Percentiles rank a stretch among this genome's conserved stretches.
Evolutionary conservation across 176 grass and related monocot species (phyloP).

Genomic region (Juncus inflexus): DNA sequence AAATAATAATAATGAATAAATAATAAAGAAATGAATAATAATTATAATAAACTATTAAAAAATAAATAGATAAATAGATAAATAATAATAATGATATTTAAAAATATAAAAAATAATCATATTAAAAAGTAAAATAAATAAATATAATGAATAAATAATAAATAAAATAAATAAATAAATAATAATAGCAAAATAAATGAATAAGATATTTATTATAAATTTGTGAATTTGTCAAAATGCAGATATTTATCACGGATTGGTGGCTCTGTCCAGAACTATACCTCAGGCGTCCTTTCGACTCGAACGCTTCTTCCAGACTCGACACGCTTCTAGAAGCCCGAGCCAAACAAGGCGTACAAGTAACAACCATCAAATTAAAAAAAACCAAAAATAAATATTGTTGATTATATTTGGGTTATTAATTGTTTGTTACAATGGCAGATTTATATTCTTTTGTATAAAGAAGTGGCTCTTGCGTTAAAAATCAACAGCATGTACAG

Average conservation of each 20-base stretch:
- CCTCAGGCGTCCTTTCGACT: constrained; percentile 57
- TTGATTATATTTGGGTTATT: background rate
- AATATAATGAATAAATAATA: background rate
- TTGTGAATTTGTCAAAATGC: constrained; percentile 23
- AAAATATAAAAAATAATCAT: constrained; percentile 7
- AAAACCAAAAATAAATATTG: no score
- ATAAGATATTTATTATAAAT: no score
- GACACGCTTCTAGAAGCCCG: constrained; percentile 64
- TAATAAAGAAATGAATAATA: no score
- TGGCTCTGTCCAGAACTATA: constrained; percentile 92
- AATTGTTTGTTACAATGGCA: constrained; percentile 29
- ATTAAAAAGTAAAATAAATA: constrained; percentile 4
- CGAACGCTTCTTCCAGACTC: constrained; percentile 58
- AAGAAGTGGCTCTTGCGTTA: constrained; percentile 79
- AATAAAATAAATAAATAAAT: background rate
- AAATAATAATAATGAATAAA: no score
- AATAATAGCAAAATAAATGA: no score
- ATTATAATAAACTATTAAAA: no score
- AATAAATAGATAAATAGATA: no score
- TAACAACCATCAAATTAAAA: constrained; percentile 10
- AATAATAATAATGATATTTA: background rate
- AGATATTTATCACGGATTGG: constrained; percentile 95
- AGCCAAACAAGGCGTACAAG: constrained; percentile 85
- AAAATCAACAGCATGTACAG: constrained; percentile 84
- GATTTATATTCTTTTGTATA: constrained; percentile 90